Evolutionary conservation across 805 yeast species (phyloP).

Genomic region (Zygotorulaspora danielsina): DNA sequence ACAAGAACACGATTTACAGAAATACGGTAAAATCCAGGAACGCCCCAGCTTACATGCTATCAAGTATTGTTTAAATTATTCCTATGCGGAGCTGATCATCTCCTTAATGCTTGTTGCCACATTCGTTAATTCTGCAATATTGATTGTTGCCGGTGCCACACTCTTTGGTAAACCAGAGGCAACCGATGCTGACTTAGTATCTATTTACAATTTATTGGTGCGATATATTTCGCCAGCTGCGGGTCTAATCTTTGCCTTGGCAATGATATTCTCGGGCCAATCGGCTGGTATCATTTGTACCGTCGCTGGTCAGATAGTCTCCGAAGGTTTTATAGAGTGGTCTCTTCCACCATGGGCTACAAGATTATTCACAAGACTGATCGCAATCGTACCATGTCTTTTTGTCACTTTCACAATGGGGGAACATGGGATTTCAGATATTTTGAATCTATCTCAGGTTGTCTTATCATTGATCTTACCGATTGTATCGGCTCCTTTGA

Average conservation of each 20-base stretch:
- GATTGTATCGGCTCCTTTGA: slow-evolving; percentile 81
- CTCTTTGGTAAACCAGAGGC: slow-evolving; percentile 59
- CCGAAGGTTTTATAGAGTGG: slow-evolving; percentile 84
- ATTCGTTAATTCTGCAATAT: slow-evolving; percentile 87
- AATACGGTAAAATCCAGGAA: slow-evolving; percentile 47
- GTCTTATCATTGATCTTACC: slow-evolving; percentile 77
- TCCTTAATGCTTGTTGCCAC: slow-evolving; percentile 83
- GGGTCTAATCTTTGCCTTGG: slow-evolving; percentile 83
- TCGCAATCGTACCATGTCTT: slow-evolving; percentile 83
- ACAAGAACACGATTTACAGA: slow-evolving; percentile 62
- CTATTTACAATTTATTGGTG: slow-evolving; percentile 69
- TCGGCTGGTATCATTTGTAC: slow-evolving; percentile 95
- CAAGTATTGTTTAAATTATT: slow-evolving; percentile 69
- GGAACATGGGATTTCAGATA: slow-evolving; percentile 71
- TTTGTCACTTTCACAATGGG: slow-evolving; percentile 70
- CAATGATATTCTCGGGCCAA: slow-evolving; percentile 86
- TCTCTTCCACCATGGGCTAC: slow-evolving; percentile 77
- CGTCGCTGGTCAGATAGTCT: slow-evolving; percentile 88
- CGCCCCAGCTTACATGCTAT: slow-evolving; percentile 80
- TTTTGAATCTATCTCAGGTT: slow-evolving; percentile 79
- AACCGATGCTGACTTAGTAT: slow-evolving; percentile 74
- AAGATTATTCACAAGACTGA: slow-evolving; percentile 70
- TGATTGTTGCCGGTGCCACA: slow-evolving; percentile 89
- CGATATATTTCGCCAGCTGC: slow-evolving; percentile 77
- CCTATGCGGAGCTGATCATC: slow-evolving; percentile 76